Conservation (phyloP, 73 alveolate species). For the Paramecium tetraurelia region DNA sequence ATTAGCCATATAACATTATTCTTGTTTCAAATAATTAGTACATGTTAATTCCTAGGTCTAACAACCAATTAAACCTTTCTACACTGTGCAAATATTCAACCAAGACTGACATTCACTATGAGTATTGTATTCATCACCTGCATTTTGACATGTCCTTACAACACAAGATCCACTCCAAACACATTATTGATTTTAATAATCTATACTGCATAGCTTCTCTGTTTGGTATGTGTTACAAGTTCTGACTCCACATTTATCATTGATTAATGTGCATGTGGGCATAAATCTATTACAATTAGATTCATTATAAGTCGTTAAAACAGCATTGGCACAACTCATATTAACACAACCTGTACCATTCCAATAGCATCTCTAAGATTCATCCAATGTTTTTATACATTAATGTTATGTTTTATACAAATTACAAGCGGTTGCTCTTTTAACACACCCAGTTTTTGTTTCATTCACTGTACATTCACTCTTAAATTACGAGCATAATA, state of each 20-base stretch:
- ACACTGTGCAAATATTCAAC: background rate
- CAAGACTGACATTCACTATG: background rate
- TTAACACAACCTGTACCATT: slow-evolving; percentile 33
- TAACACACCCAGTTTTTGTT: background rate
- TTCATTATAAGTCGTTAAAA: background rate
- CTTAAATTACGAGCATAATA: background rate
- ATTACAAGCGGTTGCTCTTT: background rate
- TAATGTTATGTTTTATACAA: background rate
- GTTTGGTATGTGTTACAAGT: background rate
- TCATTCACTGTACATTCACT: background rate
- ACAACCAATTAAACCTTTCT: background rate
- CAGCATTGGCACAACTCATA: background rate
- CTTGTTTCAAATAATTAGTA: background rate
- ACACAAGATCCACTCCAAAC: slow-evolving; percentile 45
- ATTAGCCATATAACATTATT: background rate
- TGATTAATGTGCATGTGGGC: background rate
- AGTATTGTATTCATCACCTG: background rate
- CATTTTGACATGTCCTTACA: slow-evolving; percentile 1
- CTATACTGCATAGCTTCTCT: background rate
- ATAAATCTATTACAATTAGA: background rate
- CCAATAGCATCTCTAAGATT: background rate
- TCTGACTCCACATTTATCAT: slow-evolving; percentile 1
- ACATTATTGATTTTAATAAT: slow-evolving; percentile 10
- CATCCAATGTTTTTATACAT: background rate
- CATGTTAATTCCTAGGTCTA: background rate